A percentile compares a stretch with the other conserved stretches of the same genome.
Conservation (phyloP, 345 rosid species). For the Kandelia obovata region DNA sequence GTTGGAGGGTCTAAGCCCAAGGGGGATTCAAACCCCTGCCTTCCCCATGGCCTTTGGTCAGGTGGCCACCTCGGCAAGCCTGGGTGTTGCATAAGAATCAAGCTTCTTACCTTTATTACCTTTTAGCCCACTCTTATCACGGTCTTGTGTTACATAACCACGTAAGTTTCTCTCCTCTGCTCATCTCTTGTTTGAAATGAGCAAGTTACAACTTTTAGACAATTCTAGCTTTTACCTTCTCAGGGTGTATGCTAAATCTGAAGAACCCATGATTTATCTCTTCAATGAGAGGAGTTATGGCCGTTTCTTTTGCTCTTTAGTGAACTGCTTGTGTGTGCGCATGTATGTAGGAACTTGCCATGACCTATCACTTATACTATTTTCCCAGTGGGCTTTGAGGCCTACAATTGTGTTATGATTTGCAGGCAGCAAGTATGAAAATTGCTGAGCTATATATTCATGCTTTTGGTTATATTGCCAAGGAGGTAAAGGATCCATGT, state of each 20-base stretch:
- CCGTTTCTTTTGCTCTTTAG: not conserved
- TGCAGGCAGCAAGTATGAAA: slow-evolving; percentile 88
- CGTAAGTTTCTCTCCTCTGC: too few relatives aligned
- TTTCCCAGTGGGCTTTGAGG: too few relatives aligned
- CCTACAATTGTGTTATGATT: slow-evolving; percentile 4
- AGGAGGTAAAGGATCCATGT: slow-evolving; percentile 49
- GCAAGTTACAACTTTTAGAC: not conserved
- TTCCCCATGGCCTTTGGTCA: too few relatives aligned
- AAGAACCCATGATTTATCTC: not conserved
- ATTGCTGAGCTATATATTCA: slow-evolving; percentile 78
- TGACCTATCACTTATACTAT: too few relatives aligned
- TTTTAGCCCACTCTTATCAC: not conserved
- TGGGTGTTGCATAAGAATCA: not conserved
- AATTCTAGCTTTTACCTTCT: not conserved
- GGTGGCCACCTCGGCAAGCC: too few relatives aligned
- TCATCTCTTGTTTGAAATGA: not conserved
- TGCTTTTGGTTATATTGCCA: slow-evolving; percentile 85
- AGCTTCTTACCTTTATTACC: not conserved
- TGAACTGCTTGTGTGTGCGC: not conserved
- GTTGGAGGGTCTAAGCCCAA: not conserved
- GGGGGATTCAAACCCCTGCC: not conserved
- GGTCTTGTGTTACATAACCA: too few relatives aligned
- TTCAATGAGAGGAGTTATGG: not conserved
- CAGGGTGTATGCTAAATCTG: not conserved
- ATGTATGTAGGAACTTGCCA: not conserved